Percentiles rank a stretch among this genome's conserved stretches.
Conservation (phyloP, 78 protist species). For the Dictyostelium firmibasis region DNA sequence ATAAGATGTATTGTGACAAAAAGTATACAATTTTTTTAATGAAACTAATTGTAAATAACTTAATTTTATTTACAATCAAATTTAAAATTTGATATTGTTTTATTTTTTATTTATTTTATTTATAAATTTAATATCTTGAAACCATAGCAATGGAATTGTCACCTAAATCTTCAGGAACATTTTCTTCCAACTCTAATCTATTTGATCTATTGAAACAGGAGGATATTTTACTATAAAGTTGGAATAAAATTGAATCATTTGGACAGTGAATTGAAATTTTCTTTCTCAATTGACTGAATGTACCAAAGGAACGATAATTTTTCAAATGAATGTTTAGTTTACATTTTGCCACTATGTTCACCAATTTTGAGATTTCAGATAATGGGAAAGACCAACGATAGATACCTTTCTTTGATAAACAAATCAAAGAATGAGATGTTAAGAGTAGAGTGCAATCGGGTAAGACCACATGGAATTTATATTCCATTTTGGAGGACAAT, state of each 20-base stretch:
- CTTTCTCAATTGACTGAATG: constrained; percentile 14
- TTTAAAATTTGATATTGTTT: too few relatives aligned
- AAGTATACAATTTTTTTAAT: too few relatives aligned
- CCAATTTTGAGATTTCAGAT: constrained; percentile 42
- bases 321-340: constrained; percentile 51
- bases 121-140: not conserved
- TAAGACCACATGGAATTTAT: constrained; percentile 55
- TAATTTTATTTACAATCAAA: too few relatives aligned
- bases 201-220: constrained; percentile 59
- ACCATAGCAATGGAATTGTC: not conserved
- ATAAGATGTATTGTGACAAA: too few relatives aligned
- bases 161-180: constrained; percentile 1
- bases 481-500: not conserved
- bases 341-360: not conserved
- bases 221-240: constrained; percentile 37
- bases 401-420: constrained; percentile 45
- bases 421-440: constrained; percentile 38
- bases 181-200: constrained; percentile 41
- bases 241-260: constrained; percentile 28
- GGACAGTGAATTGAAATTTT: constrained; percentile 49
- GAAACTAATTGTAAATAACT: too few relatives aligned
- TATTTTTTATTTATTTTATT: too few relatives aligned
- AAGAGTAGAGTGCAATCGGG: constrained; percentile 43
- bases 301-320: constrained; percentile 29
- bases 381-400: constrained; percentile 77